Evolutionary conservation across 352 stramenopile genomes (phyloP), one percentile per base, ranked within the genome.

Genomic region (Poterioochromonas sp.): DNA sequence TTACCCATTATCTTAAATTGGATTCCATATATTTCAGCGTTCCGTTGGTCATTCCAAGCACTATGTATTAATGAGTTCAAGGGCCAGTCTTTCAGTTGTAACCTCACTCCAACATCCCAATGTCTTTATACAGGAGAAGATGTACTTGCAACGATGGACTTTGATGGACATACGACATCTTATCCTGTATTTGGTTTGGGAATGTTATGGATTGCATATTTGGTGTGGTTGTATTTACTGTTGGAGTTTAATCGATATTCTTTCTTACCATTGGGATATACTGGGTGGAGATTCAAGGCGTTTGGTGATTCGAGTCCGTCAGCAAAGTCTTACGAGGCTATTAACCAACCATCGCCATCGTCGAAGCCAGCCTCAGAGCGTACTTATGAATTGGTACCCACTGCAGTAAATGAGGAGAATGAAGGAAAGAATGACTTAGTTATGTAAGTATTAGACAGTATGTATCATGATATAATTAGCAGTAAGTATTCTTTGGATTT

Each of bases 11-110:
- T 71, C 15, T 8, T 29, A 11, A 71, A 71, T 47, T 71, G 15
- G 63, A 71, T 71, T 71, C 63, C 63, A 15, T 71, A 51, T 29
- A 12, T 71, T 8, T 71, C 63, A 12, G 8, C 40, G 2, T 35
- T 71, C 29, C 11, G 32, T 26, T 71, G 63, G 63, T 12, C 26
- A 35, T 18, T 68, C 15, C 54, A 65, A 22, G 54, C 54, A 29
- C 54, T 65, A 15, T 35, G 8, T 15, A 65, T 65, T 22, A 65
- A 65, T 65, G 54, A 65, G 26, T 65, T 65, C 54, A 65, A 65
- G 34, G 54, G 54, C n/a, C 54, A 39, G 11, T 29, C 54, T 15
- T 65, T 39, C n/a, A 39, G 5, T 39, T 65, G 54, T 22, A 65
- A 65, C 58, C 15, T 26, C 47, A 58, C 15, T 58, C 47, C 47